A percentile compares a stretch with the other conserved stretches of the same genome.
Conservation (phyloP, 148 eudicot species). For the Vaccinium vitisidaea region DNA sequence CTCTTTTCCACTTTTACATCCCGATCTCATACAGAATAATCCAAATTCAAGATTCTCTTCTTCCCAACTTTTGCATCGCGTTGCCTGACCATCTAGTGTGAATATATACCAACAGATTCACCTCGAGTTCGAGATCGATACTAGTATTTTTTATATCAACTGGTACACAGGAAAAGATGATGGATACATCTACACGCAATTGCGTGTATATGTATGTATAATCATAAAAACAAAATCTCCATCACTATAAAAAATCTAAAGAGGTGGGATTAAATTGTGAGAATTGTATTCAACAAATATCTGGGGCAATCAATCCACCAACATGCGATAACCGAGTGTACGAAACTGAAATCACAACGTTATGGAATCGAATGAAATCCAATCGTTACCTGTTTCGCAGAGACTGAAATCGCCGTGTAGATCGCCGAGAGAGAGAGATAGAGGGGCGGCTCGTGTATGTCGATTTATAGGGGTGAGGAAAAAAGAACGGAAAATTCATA, state of each 20-base stretch:
- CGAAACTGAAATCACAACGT: background rate
- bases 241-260: background rate
- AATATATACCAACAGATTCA: background rate
- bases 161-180: background rate
- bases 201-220: background rate
- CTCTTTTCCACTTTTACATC: background rate
- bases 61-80: background rate
- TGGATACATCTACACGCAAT: background rate
- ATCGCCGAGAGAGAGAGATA: background rate
- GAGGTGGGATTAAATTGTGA: background rate
- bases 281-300: background rate
- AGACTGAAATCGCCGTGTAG: background rate
- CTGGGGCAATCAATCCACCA: background rate
- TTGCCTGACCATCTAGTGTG: background rate
- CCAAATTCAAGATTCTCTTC: background rate
- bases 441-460: slow-evolving; percentile 1
- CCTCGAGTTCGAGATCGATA: background rate
- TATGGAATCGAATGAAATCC: background rate
- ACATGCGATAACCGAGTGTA: background rate
- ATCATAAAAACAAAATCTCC: background rate
- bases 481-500: background rate
- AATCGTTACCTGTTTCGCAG: slow-evolving; percentile 9
- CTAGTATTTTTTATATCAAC: background rate
- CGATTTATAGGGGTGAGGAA: background rate
- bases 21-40: background rate